Evolutionary conservation across 2,329 filamentous ascomycete genomes (phyloP), one percentile per base, ranked within the genome.

Genomic region (Penicillium sp.): DNA sequence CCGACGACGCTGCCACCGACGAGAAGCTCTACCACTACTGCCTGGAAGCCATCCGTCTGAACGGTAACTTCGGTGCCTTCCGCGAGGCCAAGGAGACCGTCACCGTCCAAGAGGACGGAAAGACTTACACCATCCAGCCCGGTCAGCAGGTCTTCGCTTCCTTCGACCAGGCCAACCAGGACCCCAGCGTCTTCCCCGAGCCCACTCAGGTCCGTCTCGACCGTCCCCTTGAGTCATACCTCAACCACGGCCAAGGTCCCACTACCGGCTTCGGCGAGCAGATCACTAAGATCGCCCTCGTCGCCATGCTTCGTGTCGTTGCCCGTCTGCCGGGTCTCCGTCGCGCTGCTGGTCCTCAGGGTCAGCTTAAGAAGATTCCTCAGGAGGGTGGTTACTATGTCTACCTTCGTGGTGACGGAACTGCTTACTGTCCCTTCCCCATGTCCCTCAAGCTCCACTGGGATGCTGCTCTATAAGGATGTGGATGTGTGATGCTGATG

Each of bases 21-120:
- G 79, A 84, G 1, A 74, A 83, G 32, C 78, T 93, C 2, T 78
- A 88, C 1, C 86, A 85, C 38, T 92, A 90, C 66, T 84, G 83
- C 41, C 79, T 88, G 77, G 90, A 90, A 71, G 88, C 85, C 14
- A 81, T 89, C 51, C 85, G 89, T 38, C 77, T 92, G 49, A 83
- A 85, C 4, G 84, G 85, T 10, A 83, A 83, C 0, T 83, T 84
- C 50, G 81, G 82, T 9, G 77, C 84, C 1, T 86, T 84, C 75
- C 83, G 87, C 38, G 75, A 83, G 51, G 82, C 81, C 2, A 71
- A 78, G 0, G 70, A 66, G 0, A 65, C 73, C 16, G 77, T 81
- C 46, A 75, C 75, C 1, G 76, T 84, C 45, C 79, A 84, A 24
- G 81, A 86, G 53, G 79, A 79, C 13, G 71, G 68, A 48, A 73